Evolutionary conservation across 2,329 filamentous ascomycete genomes (phyloP), one percentile per base, ranked within the genome.

Genomic region (Trichoderma sp.): DNA sequence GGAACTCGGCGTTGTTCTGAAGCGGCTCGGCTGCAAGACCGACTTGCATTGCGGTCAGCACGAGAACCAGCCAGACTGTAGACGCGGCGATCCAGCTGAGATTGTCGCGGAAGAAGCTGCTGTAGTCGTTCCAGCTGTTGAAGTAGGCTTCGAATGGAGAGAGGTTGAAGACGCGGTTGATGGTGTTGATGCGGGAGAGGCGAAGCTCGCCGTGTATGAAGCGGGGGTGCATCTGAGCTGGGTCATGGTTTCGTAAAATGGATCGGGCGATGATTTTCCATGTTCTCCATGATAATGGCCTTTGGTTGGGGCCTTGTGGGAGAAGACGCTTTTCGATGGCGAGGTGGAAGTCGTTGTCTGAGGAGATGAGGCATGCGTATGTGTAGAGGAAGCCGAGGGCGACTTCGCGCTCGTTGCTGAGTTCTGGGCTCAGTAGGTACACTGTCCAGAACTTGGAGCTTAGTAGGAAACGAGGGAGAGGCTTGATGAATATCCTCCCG

Each of bases 381-480:
- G 64, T 53, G 47, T 68, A 68, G 24, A 68, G 51, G n/a, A 68
- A 24, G 21, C 64, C 64, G 11, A n/a, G 64, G 9, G 64, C 64
- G 30, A 68, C 18, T n/a, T 26, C 32, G 9, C 34, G 36, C 24
- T 65, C 36, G 18, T 65, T 24, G 15, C 18, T 21, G 30, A 11
- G 30, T 34, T 61, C 57, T 6, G 57, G n/a, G 3, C n/a, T 32
- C 0, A 24, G 1, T 2, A 61, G 57, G 14, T 68, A 32, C 0
- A 34, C n/a, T 58, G 18, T n/a, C 64, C 64, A 68, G 43, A 68
- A 56, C 24, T 18, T 34, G 32, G 64, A 8, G 32, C 32, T 56
- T 3, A 68, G n/a, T 1, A 68, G 51, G 47, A 36, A 68, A 2
- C 26, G 26, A 15, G 64, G 64, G 47, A 68, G 47, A 24, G 64